A percentile compares a stretch with the other conserved stretches of the same genome.
phyloP scores from a whole-genome alignment of 148 eudicot genomes.

The Polygonum maritimum region DNA sequence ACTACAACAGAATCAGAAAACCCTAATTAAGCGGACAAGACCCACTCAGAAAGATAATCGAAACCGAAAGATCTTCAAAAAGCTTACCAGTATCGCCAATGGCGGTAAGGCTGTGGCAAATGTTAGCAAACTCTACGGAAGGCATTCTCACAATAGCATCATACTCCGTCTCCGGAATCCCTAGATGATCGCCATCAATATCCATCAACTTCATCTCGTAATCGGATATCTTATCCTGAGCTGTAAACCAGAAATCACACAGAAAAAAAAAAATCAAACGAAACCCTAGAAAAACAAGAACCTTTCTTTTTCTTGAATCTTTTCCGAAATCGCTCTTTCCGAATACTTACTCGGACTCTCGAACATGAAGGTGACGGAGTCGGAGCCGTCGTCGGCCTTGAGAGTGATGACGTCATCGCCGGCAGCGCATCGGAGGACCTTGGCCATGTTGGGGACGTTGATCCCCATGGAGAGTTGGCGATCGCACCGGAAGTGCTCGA shows the following conservation, averaged over 20 bases:
- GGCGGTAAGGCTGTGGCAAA: slow-evolving; percentile 41
- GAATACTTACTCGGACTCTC: slow-evolving; percentile 45
- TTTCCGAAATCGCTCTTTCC: neutral
- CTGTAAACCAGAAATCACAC: slow-evolving; percentile 19
- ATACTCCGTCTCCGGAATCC: slow-evolving; percentile 62
- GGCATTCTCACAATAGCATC: slow-evolving; percentile 67
- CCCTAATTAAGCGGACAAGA: neutral
- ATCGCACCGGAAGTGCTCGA: slow-evolving; percentile 68
- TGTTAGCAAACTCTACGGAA: slow-evolving; percentile 37
- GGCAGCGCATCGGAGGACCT: slow-evolving; percentile 50
- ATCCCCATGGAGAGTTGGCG: slow-evolving; percentile 55
- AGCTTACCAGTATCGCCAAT: slow-evolving; percentile 58
- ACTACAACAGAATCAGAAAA: slow-evolving; percentile 20
- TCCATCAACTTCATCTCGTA: slow-evolving; percentile 76
- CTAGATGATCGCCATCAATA: slow-evolving; percentile 64
- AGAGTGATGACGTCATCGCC: slow-evolving; percentile 54
- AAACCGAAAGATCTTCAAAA: too few species aligned
- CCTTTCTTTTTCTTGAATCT: neutral
- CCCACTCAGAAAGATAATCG: neutral
- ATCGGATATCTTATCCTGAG: slow-evolving; percentile 63
- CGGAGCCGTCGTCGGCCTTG: slow-evolving; percentile 56
- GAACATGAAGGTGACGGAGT: slow-evolving; percentile 64
- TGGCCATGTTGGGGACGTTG: slow-evolving; percentile 43
- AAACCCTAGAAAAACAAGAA: neutral
- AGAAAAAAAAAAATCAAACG: neutral